phyloP scores from a whole-genome alignment of 2,329 filamentous ascomycete species.

The Apiospora koreana region DNA sequence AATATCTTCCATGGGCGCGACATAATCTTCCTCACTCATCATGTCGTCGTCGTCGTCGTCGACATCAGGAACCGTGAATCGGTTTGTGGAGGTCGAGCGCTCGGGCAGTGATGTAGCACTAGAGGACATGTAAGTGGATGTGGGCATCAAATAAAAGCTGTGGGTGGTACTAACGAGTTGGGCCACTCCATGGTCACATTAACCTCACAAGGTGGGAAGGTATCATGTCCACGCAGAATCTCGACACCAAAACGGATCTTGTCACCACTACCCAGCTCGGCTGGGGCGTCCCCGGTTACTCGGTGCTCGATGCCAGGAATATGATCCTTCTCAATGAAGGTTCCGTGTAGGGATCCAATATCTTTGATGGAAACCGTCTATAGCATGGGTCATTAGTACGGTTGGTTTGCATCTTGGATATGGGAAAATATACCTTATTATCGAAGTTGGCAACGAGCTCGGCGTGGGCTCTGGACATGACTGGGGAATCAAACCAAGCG shows the following conservation, averaged over 20 bases:
- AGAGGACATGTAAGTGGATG: slow-evolving; percentile 14
- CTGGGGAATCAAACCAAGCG: slow-evolving; percentile 69
- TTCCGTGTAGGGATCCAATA: slow-evolving; percentile 54
- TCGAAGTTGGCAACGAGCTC: slow-evolving; percentile 47
- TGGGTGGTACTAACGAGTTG: slow-evolving; percentile 16
- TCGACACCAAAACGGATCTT: slow-evolving; percentile 40
- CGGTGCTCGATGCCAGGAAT: slow-evolving; percentile 21
- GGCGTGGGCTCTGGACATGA: slow-evolving; percentile 72
- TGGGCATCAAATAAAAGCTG: no score
- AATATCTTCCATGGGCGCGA: neutral
- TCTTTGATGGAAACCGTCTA: slow-evolving; percentile 50
- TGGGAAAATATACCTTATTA: slow-evolving; percentile 40
- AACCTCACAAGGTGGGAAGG: slow-evolving; percentile 42
- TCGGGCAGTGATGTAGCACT: neutral
- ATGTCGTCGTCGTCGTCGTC: slow-evolving; percentile 4
- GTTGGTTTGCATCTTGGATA: neutral
- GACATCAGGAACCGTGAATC: neutral
- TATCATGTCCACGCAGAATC: slow-evolving; percentile 36
- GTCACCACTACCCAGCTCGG: slow-evolving; percentile 36
- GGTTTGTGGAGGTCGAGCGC: neutral
- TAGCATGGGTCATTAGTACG: slow-evolving; percentile 18
- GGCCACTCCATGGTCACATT: slow-evolving; percentile 29
- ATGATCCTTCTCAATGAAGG: slow-evolving; percentile 41
- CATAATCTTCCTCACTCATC: neutral
- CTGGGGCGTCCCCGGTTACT: slow-evolving; percentile 21